Evolutionary conservation across 1,284 basidiomycete genomes (phyloP).

Genomic region (Earliella scabrosa): DNA sequence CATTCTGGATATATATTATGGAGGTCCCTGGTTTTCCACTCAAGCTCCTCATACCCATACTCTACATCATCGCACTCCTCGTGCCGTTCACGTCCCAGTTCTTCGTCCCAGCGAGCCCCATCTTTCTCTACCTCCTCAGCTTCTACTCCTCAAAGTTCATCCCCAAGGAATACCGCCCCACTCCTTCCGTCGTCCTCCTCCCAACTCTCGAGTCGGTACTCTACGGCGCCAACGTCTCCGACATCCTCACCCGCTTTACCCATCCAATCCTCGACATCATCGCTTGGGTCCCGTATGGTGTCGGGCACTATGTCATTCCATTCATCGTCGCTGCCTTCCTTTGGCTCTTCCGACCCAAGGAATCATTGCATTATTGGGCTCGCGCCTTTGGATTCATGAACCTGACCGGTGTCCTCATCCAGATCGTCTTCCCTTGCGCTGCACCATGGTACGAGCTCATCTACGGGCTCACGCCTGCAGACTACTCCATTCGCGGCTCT

Average conservation of each 20-base stretch:
- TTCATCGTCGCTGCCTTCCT: conserved; percentile 80
- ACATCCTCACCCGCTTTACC: conserved; percentile 93
- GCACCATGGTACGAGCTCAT: conserved; percentile 99
- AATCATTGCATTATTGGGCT: conserved; percentile 86
- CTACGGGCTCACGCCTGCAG: conserved; percentile 93
- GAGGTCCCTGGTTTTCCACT: conserved; percentile 67
- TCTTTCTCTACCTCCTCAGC: conserved; percentile 84
- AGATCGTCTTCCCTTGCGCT: conserved; percentile 91
- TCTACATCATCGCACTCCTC: conserved; percentile 73
- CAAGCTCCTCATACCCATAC: conserved; percentile 82
- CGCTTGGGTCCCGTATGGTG: conserved; percentile 96
- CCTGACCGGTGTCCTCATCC: conserved; percentile 86
- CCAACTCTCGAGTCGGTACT: conserved; percentile 94
- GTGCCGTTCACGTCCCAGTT: conserved; percentile 93
- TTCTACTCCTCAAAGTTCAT: conserved; percentile 91
- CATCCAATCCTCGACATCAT: conserved; percentile 91
- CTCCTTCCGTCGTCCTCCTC: conserved; percentile 89
- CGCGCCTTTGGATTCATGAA: conserved; percentile 95
- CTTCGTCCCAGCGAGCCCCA: conserved; percentile 87
- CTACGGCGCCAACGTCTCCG: conserved; percentile 97
- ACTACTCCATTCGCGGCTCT: conserved; percentile 91
- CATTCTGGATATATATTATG: conserved; percentile 85
- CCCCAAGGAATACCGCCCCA: conserved; percentile 73
- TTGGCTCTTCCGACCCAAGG: conserved; percentile 82
- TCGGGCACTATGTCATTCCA: conserved; percentile 87